A percentile compares a stretch with the other conserved stretches of the same genome.
Conservation (phyloP, 1,284 basidiomycete species). For the Pseudozyma pruni region DNA sequence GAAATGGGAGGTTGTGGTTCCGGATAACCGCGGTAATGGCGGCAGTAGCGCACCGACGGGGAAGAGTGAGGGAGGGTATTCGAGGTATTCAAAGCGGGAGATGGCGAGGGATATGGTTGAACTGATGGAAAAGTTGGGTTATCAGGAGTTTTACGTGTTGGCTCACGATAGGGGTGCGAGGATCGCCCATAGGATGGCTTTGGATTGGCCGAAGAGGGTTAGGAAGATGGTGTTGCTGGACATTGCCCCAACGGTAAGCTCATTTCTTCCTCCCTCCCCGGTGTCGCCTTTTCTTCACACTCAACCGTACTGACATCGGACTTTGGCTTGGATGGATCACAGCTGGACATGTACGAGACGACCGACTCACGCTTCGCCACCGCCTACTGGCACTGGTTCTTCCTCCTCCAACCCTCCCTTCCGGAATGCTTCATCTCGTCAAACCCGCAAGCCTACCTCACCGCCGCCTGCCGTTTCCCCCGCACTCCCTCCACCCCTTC, state of each 20-base stretch:
- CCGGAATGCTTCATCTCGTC: conserved; percentile 68
- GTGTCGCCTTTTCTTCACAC: too few relatives aligned
- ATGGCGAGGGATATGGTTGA: conserved; percentile 68
- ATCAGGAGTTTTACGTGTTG: conserved; percentile 63
- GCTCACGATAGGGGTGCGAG: conserved; percentile 69
- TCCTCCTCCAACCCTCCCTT: conserved; percentile 66
- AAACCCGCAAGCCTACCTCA: conserved; percentile 64
- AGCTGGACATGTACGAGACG: conserved; percentile 67
- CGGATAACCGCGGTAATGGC: conserved; percentile 67
- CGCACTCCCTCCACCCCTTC: conserved; percentile 3
- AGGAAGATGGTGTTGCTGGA: conserved; percentile 67
- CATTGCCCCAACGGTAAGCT: conserved; percentile 51
- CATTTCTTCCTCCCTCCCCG: too few relatives aligned
- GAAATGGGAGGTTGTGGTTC: conserved; percentile 65
- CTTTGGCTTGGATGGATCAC: too few relatives aligned
- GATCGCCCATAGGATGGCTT: conserved; percentile 68
- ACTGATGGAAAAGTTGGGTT: conserved; percentile 66
- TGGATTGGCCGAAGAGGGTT: conserved; percentile 66
- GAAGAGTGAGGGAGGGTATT: conserved; percentile 9
- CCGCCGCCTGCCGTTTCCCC: conserved; percentile 46
- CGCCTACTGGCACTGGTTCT: conserved; percentile 68
- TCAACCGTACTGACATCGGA: too few relatives aligned
- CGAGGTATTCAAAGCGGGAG: conserved; percentile 67
- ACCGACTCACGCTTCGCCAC: conserved; percentile 66
- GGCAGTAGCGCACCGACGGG: conserved; percentile 49